Evolutionary conservation across 371 early-diverging fungal genomes (phyloP).

Genomic region (Rhizopus sp.): DNA sequence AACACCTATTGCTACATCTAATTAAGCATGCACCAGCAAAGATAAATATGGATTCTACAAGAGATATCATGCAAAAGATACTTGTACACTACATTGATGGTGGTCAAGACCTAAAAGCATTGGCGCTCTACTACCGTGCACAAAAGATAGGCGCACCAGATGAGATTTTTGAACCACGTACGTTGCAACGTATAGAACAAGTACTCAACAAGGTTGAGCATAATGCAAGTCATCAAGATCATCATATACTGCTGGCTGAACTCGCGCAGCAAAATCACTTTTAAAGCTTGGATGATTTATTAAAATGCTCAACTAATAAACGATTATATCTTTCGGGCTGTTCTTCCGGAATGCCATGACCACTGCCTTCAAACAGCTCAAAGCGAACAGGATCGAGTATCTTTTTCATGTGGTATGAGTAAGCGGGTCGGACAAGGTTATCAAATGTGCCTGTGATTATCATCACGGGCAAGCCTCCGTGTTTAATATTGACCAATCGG

Average conservation of each 20-base stretch:
- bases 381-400: conserved; percentile 27
- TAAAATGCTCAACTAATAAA: conserved; percentile 29
- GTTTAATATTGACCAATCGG: conserved; percentile 28
- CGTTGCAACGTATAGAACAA: conserved; percentile 5
- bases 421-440: conserved; percentile 32
- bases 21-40: conserved; percentile 18
- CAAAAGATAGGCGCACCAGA: conserved; percentile 21
- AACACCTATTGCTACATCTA: conserved; percentile 14
- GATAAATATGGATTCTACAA: conserved; percentile 12
- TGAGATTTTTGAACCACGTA: conserved; percentile 12
- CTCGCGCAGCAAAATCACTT: neutral
- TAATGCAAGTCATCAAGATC: neutral
- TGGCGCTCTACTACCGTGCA: conserved; percentile 30
- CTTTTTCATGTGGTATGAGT: conserved; percentile 36
- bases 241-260: neutral
- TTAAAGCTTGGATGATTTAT: neutral
- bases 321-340: conserved; percentile 40
- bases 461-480: conserved; percentile 34
- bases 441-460: conserved; percentile 46
- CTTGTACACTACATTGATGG: conserved; percentile 20
- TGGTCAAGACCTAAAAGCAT: conserved; percentile 26
- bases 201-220: conserved; percentile 10
- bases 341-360: conserved; percentile 48
- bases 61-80: conserved; percentile 16
- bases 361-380: conserved; percentile 44